These are phyloP conservation scores for Didymella glomerata DNA, from an alignment of 2,329 filamentous ascomycete genomes.

Conservation along the genomic window DNA sequence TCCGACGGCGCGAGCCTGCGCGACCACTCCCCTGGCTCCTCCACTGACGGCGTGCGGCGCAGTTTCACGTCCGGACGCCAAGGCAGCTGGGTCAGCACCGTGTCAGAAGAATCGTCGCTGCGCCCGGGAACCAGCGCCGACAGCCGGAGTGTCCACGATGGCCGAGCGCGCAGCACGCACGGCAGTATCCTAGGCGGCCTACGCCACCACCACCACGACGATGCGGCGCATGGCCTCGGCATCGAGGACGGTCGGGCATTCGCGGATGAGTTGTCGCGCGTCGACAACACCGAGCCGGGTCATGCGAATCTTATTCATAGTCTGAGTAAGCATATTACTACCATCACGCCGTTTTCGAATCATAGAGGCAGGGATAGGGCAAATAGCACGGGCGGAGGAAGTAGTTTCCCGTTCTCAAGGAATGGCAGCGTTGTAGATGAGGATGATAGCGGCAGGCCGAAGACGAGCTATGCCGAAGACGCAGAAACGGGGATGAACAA, in stretches of 20 bases:
- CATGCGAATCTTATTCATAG: slow-evolving; percentile 47
- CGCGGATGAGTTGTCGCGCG: slow-evolving; percentile 47
- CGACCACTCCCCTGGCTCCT: slow-evolving; percentile 45
- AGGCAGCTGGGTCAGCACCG: slow-evolving; percentile 40
- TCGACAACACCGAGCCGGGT: slow-evolving; percentile 49
- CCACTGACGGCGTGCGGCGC: slow-evolving; percentile 38
- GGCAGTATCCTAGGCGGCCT: slow-evolving; percentile 39
- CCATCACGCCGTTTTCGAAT: slow-evolving; percentile 39
- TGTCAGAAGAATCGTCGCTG: slow-evolving; percentile 43
- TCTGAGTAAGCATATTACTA: slow-evolving; percentile 46
- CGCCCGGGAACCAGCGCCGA: slow-evolving; percentile 27
- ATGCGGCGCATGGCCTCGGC: slow-evolving; percentile 23
- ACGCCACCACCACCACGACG: slow-evolving; percentile 16
- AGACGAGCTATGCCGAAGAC: slow-evolving; percentile 8
- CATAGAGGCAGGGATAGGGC: slow-evolving; percentile 29
- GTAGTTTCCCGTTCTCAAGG: slow-evolving; percentile 8
- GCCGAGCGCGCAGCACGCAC: background rate
- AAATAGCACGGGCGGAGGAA: slow-evolving; percentile 17
- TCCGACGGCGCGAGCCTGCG: slow-evolving; percentile 43
- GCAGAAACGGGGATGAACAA: slow-evolving; percentile 8
- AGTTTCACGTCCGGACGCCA: slow-evolving; percentile 45
- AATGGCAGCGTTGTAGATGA: slow-evolving; percentile 12
- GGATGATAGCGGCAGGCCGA: slow-evolving; percentile 1
- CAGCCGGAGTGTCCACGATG: slow-evolving; percentile 29
- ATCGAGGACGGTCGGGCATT: slow-evolving; percentile 46